Conservation (phyloP, 2,329 filamentous ascomycete species). For the Hymenoscyphus scutula region DNA sequence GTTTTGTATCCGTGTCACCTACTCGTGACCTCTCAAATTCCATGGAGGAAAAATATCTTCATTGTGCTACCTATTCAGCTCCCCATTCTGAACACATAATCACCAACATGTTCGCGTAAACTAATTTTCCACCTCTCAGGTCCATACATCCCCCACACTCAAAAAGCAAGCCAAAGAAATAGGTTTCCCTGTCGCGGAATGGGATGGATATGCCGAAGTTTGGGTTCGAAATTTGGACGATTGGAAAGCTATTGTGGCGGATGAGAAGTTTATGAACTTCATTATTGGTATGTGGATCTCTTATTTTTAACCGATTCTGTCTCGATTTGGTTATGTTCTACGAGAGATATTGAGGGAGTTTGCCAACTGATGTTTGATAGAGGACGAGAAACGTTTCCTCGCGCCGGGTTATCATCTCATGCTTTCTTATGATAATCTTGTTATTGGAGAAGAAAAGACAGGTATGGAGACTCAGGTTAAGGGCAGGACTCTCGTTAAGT, state of each 20-base stretch:
- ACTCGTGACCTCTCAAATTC: not conserved
- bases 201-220: not conserved
- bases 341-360: not conserved
- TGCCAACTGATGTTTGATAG: not conserved
- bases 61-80: not conserved
- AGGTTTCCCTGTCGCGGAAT: not conserved
- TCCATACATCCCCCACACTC: not conserved
- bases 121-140: not conserved
- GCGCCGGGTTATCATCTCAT: not conserved
- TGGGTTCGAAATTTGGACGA: not conserved
- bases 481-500: not conserved
- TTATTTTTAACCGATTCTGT: no score
- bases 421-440: constrained; percentile 3
- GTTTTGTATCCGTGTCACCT: not conserved
- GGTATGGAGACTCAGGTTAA: constrained; percentile 4
- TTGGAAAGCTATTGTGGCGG: not conserved
- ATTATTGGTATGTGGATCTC: not conserved
- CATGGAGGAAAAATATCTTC: not conserved
- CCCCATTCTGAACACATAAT: not conserved
- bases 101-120: not conserved
- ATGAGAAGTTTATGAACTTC: not conserved
- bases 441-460: not conserved
- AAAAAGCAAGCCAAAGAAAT: not conserved
- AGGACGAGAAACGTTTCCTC: not conserved
- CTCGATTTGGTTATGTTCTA: no score